Evolutionary conservation across 2,329 filamentous ascomycete species (phyloP), one percentile per base, ranked within the genome.

Genomic region (Fusarium anthophilum): DNA sequence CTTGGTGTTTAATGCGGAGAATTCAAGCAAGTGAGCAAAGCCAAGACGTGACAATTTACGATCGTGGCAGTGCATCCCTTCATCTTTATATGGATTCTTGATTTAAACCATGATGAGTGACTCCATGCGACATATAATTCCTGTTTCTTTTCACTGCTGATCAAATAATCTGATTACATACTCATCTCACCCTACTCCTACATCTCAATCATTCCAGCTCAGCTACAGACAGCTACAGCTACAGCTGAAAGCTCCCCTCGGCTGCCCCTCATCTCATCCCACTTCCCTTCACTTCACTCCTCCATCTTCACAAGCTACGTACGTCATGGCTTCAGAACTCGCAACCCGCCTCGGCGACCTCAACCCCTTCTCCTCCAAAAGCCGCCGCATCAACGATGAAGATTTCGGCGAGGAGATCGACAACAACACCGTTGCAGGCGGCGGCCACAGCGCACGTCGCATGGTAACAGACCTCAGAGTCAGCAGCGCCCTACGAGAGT

Each of bases 401-500:
- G 82, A 83, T 63, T 64, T 76, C 10, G 82, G 81, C 55, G 82
- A 81, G 26, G 64, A 73, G 41, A 81, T 83, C 37, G 79, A 77
- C 66, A 65, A 70, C 55, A 77, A 80, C 64, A 87, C 84, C 44
- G 83, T 91, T 17, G 91, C 89, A 5, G 89, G 90, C 38, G 89
- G 90, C n/a, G 89, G 89, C 50, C 89, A 89, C 78, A 84, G 84
- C 60, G 82, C 83, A n/a, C 85, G 86, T 43, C 80, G 82, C 58
- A 86, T 85, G 18, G 88, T 88, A 69, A 84, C 86, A 47, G 83
- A 88, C 63, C 85, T 93, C 32, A 84, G 87, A 57, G 87, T 92
- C 73, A 92, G 90, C 82, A 84, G 85, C 68, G 88, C 89, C 0
- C 79, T 93, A 48, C 87, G 86, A 66, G 84, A 84, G 2, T 90